A percentile compares a stretch with the other conserved stretches of the same genome.
Evolutionary conservation across 225 moss, liverwort and hornwort genomes (phyloP).

Genomic region (Bryoerythrophyllum caledonicum): DNA sequence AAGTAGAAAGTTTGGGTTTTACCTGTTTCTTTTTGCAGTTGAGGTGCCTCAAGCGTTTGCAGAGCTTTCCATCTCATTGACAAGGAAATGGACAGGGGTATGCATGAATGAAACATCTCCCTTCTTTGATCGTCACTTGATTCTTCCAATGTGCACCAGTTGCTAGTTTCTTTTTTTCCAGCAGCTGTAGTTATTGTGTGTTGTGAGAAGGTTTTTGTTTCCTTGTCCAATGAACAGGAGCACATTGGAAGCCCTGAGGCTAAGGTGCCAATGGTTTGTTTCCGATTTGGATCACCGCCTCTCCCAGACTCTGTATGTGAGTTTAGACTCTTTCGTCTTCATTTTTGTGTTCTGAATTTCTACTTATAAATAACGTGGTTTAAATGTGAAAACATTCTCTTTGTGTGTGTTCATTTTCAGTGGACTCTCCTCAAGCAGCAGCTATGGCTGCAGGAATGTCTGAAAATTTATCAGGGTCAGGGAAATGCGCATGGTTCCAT

Average conservation of each 20-base stretch:
- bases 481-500: conserved; percentile 56
- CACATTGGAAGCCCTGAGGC: conserved; percentile 23
- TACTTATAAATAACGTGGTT: not conserved
- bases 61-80: conserved; percentile 38
- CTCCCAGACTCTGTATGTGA: conserved; percentile 50
- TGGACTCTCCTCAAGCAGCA: conserved; percentile 53
- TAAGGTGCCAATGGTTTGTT: conserved; percentile 56
- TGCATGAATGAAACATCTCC: not conserved
- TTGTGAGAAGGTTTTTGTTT: not conserved
- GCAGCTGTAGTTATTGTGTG: not conserved
- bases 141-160: not conserved
- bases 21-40: conserved; percentile 36
- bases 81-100: conserved; percentile 62
- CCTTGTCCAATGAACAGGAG: conserved; percentile 48
- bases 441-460: conserved; percentile 43
- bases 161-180: not conserved
- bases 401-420: conserved; percentile 10
- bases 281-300: conserved; percentile 57
- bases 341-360: not conserved
- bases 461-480: conserved; percentile 24
- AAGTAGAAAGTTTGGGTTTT: no score
- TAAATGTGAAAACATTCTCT: not conserved
- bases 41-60: conserved; percentile 62
- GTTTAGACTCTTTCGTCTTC: conserved; percentile 13
- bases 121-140: not conserved